Conservation (phyloP, 495 filamentous ascomycete species). For the Penicillium soppii region DNA sequence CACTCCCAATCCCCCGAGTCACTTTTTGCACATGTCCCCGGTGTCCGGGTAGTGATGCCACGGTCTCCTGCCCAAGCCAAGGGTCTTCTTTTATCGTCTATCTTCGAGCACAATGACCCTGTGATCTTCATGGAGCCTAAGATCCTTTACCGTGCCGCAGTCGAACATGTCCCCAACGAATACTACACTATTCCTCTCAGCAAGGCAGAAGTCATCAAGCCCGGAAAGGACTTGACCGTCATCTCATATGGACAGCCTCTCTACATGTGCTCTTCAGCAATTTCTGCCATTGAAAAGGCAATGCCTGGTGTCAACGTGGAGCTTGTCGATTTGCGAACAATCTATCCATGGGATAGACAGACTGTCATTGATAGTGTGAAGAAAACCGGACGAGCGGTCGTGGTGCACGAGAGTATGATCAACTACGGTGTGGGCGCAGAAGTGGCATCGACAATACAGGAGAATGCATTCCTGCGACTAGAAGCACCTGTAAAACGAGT, state of each 20-base stretch:
- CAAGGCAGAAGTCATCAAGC: conserved; percentile 84
- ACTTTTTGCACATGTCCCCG: conserved; percentile 90
- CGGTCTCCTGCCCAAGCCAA: conserved; percentile 91
- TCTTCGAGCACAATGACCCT: conserved; percentile 82
- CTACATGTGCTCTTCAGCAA: conserved; percentile 81
- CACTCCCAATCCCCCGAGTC: conserved; percentile 93
- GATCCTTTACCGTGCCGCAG: conserved; percentile 88
- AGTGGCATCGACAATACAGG: conserved; percentile 88
- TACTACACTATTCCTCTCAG: conserved; percentile 83
- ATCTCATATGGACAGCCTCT: conserved; percentile 91
- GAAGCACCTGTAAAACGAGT: conserved; percentile 92
- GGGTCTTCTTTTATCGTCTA: conserved; percentile 75
- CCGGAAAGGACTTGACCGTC: conserved; percentile 80
- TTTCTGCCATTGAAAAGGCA: conserved; percentile 77
- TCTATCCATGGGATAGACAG: conserved; percentile 94
- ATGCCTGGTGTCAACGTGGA: conserved; percentile 73
- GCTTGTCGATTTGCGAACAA: conserved; percentile 85
- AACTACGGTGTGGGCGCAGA: conserved; percentile 94
- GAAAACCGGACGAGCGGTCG: conserved; percentile 87
- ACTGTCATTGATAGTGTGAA: conserved; percentile 79
- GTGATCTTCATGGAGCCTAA: conserved; percentile 98
- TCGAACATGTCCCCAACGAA: conserved; percentile 87
- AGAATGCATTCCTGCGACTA: conserved; percentile 79
- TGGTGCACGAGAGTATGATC: conserved; percentile 95
- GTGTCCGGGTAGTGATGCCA: conserved; percentile 85